Base-by-base conservation (phyloP, 352 stramenopile genomes). In the Lagenidium sp. region DNA sequence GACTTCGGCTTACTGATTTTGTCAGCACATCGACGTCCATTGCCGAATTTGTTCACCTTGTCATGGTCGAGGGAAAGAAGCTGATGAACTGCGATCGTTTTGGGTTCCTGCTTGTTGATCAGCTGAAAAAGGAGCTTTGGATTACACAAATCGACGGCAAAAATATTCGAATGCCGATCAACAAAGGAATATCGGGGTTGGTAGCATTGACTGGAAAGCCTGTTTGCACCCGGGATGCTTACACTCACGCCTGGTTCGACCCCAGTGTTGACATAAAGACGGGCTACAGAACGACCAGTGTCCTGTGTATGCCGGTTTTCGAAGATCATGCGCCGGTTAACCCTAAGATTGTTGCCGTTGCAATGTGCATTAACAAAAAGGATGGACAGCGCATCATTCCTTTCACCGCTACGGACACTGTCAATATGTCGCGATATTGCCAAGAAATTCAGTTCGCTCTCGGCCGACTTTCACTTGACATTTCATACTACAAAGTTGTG, bases 351-450 rank as follows among this genome's bases (percentile, higher is more conserved):
- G 71, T 84, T 4, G 68, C 68, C 2, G 71, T 81, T 11, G 68
- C 70, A 4, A 82, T 94, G 65, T 72, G 83, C 36, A 90, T 95
- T 48, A 95, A 96, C 63, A 96, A 96, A 43, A 53, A 63, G 12
- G 55, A 70, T 8, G 48, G 53, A 10, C 24, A 44, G 0, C 60
- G 58, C 18, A 41, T 76, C 1, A 55, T 80, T 21, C 57, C 72
- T 0, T 82, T 88, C 31, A 82, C 71, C 25, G 47, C 42, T 3
- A 63, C 47, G 3, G 70, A 83, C 32, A 52, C 42, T 0, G 47
- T 59, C 6, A 80, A 60, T 15, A 80, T 83, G 67, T 20, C 50
- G 6, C 65, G 72, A 15, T 79, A 74, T 23, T 84, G 71, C 41
- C 65, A 65, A n/a, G 71, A 84, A 43, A 75, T 84, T 19, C 71